Base-by-base conservation (phyloP, 495 filamentous ascomycete species). In the Daldinia loculata region DNA sequence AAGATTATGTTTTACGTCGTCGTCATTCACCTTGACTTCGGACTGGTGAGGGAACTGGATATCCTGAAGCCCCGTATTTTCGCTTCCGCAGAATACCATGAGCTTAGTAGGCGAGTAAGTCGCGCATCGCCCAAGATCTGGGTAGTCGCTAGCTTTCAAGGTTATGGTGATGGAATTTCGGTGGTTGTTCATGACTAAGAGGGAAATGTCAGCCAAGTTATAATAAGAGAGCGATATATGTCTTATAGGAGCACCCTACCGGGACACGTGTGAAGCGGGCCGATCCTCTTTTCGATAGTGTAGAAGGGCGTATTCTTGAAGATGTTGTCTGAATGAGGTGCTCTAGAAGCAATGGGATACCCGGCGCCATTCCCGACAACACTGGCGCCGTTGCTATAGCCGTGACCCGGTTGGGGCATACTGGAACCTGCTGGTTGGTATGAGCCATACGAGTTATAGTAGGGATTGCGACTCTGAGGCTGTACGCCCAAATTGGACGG, bases 41-140 rank as follows among this genome's bases (percentile, higher is more conserved):
- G 94, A 89, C 80, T 97, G 93, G 67, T 94, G 88, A 0, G 95
- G 95, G 71, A 99, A 99, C 1, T 91, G 82, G 38, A 98, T 89
- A 66, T 98, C 94, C 81, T 89, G 84, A 78, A 88, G 17, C 77
- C 86, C 70, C 65, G 82, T 38, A 85, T 86, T 70, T 84, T 80
- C 84, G 4, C 68, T 83, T 5, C 91, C 90, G 64, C 93, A 95
- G 75, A 93, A 97, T 14, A 97, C 82, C 89, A 98, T 92, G 45
- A 94, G 82, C 41, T 87, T 84, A 41, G 89, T 74, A 41, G 85
- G 81, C 0, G 79, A 75, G 58, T 94, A 89, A 11, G 63, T 77
- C 58, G 79, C 79, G 67, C 91, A 79, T 61, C 78, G 82, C 58
- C 83, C 74, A 12, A 88, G 83, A 1, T 79, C 75, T 14, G 83